These are phyloP conservation scores for Climacium dendroides DNA, from an alignment of 225 moss, liverwort and hornwort genomes.

Conservation along the genomic window DNA sequence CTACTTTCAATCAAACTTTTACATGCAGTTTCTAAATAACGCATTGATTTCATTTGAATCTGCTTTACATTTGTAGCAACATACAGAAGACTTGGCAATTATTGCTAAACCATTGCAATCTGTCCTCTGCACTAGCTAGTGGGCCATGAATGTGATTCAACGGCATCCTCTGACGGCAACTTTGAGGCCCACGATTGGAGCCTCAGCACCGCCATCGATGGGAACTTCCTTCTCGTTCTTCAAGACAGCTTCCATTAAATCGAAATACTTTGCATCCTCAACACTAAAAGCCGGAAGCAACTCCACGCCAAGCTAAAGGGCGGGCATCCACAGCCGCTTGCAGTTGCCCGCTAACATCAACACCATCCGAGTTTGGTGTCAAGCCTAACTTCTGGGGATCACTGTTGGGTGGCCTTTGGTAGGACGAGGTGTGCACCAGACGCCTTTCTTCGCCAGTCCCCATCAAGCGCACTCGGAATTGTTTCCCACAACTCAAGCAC, in stretches of 20 bases:
- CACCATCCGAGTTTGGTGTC: too few relatives aligned
- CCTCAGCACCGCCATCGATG: not conserved
- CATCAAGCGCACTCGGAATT: not conserved
- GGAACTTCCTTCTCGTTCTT: not conserved
- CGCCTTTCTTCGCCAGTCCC: too few relatives aligned
- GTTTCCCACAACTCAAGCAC: too few relatives aligned
- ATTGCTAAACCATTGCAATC: not conserved
- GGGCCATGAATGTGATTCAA: too few relatives aligned
- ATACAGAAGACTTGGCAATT: not conserved
- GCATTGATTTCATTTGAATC: not conserved
- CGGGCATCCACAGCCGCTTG: not conserved
- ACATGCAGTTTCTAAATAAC: not conserved
- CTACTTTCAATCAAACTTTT: not conserved
- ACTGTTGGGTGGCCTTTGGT: too few relatives aligned
- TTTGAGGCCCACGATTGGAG: not conserved
- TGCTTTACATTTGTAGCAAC: not conserved
- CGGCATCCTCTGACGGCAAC: not conserved
- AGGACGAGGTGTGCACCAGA: too few relatives aligned
- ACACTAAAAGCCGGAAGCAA: not conserved
- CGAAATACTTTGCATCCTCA: not conserved
- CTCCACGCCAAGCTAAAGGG: not conserved
- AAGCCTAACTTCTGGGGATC: too few relatives aligned
- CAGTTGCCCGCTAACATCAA: too few relatives aligned
- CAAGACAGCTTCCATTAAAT: not conserved
- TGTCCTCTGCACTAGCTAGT: too few relatives aligned